phyloP scores from a whole-genome alignment of 352 stramenopile species.

The Globisporangium abappressorium region DNA sequence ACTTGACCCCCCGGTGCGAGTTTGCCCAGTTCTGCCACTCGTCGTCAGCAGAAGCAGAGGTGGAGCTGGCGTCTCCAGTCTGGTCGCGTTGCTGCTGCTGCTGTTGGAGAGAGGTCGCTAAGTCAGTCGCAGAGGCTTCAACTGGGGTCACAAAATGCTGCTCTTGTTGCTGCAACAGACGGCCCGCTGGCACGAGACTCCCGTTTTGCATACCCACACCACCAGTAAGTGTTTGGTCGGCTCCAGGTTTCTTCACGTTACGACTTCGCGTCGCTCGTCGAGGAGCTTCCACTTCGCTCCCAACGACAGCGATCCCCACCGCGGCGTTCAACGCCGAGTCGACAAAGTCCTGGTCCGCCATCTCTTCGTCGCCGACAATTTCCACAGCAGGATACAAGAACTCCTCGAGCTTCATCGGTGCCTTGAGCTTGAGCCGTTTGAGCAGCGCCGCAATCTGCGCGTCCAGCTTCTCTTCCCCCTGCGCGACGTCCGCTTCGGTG shows the following conservation, averaged over 20 bases:
- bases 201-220: background rate
- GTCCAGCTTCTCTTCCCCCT: conserved; percentile 48
- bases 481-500: background rate
- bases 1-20: conserved; percentile 31
- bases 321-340: conserved; percentile 49
- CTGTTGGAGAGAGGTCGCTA: background rate
- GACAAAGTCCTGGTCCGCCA: conserved; percentile 66
- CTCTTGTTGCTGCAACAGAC: background rate
- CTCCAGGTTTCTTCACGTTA: conserved; percentile 18
- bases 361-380: conserved; percentile 48
- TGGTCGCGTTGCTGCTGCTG: background rate
- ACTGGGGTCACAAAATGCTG: background rate
- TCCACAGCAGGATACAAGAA: conserved; percentile 47
- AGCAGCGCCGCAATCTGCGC: conserved; percentile 51
- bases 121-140: background rate
- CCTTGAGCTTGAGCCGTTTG: conserved; percentile 47
- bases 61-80: background rate
- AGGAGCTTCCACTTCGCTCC: conserved; percentile 24
- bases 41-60: conserved; percentile 25
- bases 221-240: background rate
- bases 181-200: background rate
- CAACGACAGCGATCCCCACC: conserved; percentile 34
- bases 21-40: conserved; percentile 53
- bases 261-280: conserved; percentile 21
- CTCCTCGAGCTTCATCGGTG: conserved; percentile 44